phyloP scores from a whole-genome alignment of 169 alveolate species.

The Nephromyces sp. region DNA sequence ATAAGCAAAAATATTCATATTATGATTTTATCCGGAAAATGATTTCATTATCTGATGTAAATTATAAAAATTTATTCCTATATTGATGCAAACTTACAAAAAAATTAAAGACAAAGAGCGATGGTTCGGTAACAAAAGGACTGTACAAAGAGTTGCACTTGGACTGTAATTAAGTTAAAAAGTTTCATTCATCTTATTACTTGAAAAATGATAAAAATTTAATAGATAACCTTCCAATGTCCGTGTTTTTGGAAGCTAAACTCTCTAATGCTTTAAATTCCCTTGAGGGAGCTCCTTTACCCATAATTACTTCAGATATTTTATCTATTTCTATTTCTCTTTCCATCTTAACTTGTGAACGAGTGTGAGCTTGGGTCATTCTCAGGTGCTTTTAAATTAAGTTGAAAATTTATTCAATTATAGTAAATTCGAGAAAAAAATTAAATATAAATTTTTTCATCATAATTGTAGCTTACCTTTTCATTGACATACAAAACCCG shows the following conservation, averaged over 20 bases:
- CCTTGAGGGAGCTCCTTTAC: conserved; percentile 15
- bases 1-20: neutral
- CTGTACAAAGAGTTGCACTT: conserved; percentile 20
- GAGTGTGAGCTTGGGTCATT: conserved; percentile 22
- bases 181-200: neutral
- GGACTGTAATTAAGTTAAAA: conserved; percentile 16
- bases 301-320: conserved; percentile 4
- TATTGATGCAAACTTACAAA: conserved; percentile 6
- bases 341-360: conserved; percentile 18
- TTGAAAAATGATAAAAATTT: neutral
- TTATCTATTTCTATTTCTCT: conserved; percentile 11
- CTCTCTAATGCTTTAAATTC: conserved; percentile 17
- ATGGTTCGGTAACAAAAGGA: conserved; percentile 12
- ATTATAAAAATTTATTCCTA: neutral
- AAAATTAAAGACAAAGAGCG: conserved; percentile 21
- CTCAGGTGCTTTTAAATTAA: conserved; percentile 1
- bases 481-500: conserved; percentile 38
- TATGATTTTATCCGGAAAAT: neutral
- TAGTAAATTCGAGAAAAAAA: too few relatives aligned
- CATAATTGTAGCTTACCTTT: conserved; percentile 12
- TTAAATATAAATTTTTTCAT: neutral
- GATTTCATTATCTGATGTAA: neutral
- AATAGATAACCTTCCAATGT: neutral
- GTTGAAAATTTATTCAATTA: too few relatives aligned
- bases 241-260: conserved; percentile 4